Conservation (phyloP, 768 basidiomycete genomes). For the Boletus coccyginus region DNA sequence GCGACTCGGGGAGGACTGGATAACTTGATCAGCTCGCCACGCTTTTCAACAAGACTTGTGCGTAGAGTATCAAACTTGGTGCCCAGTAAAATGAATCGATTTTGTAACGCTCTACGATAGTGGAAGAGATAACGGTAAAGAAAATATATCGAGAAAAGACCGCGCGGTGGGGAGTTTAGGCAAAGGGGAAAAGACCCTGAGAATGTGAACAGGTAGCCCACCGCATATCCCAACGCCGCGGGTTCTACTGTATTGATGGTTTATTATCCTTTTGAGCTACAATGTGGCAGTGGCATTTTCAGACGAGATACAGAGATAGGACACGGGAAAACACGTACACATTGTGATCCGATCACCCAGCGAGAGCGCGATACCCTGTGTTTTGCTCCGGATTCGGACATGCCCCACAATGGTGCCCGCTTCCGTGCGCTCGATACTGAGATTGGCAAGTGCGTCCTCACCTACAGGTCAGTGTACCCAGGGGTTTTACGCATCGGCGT, state of each 20-base stretch:
- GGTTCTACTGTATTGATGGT: slow-evolving; percentile 18
- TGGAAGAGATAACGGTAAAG: not conserved
- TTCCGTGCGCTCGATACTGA: slow-evolving; percentile 87
- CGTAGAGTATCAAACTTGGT: not conserved
- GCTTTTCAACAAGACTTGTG: not conserved
- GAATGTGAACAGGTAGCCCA: not conserved
- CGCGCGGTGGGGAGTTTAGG: too few species aligned
- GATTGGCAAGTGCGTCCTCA: slow-evolving; percentile 94
- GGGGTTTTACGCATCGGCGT: not conserved
- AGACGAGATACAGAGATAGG: not conserved
- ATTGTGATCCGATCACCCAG: slow-evolving; percentile 86
- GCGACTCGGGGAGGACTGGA: not conserved
- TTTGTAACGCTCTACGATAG: not conserved
- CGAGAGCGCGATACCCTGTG: slow-evolving; percentile 94
- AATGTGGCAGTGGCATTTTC: too few species aligned
- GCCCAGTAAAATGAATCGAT: not conserved
- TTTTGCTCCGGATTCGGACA: slow-evolving; percentile 95
- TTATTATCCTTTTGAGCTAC: slow-evolving; percentile 45
- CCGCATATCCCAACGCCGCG: not conserved
- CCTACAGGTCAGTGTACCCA: slow-evolving; percentile 40
- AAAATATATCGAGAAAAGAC: too few species aligned
- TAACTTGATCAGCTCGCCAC: not conserved
- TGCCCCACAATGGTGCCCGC: slow-evolving; percentile 83
- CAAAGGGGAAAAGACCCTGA: too few species aligned
- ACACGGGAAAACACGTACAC: slow-evolving; percentile 33